Evolutionary conservation across 2,329 filamentous ascomycete species (phyloP).

Genomic region (Tolypocladium album): DNA sequence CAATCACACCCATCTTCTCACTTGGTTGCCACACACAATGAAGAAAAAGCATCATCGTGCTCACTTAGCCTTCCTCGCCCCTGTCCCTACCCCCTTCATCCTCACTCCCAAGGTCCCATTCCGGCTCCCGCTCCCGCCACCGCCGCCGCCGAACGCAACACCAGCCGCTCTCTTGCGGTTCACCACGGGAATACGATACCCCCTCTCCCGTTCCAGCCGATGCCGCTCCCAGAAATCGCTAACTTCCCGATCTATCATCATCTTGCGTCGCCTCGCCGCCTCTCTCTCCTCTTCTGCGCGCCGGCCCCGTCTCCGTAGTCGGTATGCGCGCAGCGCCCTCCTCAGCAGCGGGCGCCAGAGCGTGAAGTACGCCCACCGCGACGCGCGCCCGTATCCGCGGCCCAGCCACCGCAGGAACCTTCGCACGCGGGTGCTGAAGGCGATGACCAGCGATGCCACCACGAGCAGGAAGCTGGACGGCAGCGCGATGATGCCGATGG

Average conservation of each 20-base stretch:
- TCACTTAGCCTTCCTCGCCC: background rate
- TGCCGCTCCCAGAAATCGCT: constrained; percentile 32
- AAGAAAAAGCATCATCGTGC: background rate
- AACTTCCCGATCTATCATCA: constrained; percentile 19
- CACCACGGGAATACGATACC: constrained; percentile 27
- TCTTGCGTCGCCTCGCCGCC: constrained; percentile 7
- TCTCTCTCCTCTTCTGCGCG: background rate
- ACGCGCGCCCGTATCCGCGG: constrained; percentile 2
- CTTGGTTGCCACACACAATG: background rate
- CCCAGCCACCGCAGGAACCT: constrained; percentile 16
- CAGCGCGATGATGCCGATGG: constrained; percentile 36
- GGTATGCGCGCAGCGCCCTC: background rate
- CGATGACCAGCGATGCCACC: constrained; percentile 37
- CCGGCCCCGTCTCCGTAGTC: background rate
- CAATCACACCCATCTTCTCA: background rate
- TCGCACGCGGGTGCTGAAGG: constrained; percentile 40
- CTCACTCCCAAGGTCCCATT: background rate
- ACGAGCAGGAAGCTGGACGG: constrained; percentile 40
- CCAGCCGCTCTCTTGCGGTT: constrained; percentile 15
- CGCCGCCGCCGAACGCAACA: background rate
- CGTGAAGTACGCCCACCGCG: constrained; percentile 11
- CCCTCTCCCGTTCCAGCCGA: constrained; percentile 25
- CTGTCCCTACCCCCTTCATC: background rate
- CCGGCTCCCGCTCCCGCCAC: background rate
- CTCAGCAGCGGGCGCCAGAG: constrained; percentile 12